phyloP scores from a whole-genome alignment of 768 basidiomycete genomes.

The Rhizopogon rudus region DNA sequence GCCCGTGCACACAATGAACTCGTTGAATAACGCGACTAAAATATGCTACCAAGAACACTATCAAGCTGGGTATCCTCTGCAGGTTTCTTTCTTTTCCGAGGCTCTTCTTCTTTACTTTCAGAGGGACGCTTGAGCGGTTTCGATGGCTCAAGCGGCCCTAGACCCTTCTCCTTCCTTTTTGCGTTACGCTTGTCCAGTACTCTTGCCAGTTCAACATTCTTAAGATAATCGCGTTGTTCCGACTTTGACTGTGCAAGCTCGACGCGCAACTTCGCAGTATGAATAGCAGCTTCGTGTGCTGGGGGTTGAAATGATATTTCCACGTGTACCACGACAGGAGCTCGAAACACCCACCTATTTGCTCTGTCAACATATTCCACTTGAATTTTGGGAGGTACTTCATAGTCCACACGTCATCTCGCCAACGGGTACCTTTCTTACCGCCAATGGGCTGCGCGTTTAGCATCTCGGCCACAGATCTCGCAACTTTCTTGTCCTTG shows the following conservation, averaged over 20 bases:
- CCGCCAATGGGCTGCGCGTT: constrained; percentile 96
- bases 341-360: constrained; percentile 73
- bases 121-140: constrained; percentile 13
- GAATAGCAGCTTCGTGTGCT: constrained; percentile 93
- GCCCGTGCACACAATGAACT: constrained; percentile 9
- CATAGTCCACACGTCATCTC: constrained; percentile 99
- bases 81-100: constrained; percentile 10
- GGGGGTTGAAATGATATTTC: constrained; percentile 8
- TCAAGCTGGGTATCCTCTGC: constrained; percentile 25
- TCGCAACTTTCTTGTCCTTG: constrained; percentile 87
- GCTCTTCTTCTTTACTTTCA: constrained; percentile 6
- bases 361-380: constrained; percentile 98
- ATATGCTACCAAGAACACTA: constrained; percentile 46
- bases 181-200: constrained; percentile 79
- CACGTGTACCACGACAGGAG: background rate
- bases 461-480: constrained; percentile 89
- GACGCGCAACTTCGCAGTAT: constrained; percentile 83
- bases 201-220: constrained; percentile 89
- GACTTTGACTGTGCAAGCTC: constrained; percentile 83
- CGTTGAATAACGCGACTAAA: constrained; percentile 28
- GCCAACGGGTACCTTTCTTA: constrained; percentile 85
- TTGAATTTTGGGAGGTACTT: constrained; percentile 97
- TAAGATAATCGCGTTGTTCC: constrained; percentile 91
- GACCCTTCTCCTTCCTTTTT: constrained; percentile 55
- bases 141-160: constrained; percentile 32